phyloP scores from a whole-genome alignment of 768 basidiomycete species.

The Tricholoma matsutake region DNA sequence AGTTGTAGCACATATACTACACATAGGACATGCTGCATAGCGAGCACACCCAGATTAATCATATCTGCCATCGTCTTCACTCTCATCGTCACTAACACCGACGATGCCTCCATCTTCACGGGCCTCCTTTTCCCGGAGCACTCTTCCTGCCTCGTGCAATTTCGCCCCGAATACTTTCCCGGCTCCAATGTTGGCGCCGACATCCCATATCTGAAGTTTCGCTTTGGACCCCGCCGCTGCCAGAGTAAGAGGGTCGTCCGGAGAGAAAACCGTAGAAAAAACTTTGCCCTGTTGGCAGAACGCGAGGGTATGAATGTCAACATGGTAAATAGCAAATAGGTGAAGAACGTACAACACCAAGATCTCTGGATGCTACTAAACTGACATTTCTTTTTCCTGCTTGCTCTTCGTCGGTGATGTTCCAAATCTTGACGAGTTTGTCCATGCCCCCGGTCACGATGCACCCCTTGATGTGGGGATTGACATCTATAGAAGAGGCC shows the following conservation, averaged over 20 bases:
- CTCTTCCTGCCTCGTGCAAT: constrained; percentile 67
- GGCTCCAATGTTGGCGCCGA: constrained; percentile 78
- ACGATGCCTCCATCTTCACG: constrained; percentile 59
- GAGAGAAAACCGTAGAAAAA: constrained; percentile 88
- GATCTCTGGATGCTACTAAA: constrained; percentile 81
- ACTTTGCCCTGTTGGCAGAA: constrained; percentile 77
- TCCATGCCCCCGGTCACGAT: constrained; percentile 93
- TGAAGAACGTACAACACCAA: constrained; percentile 71
- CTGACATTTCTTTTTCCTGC: constrained; percentile 72
- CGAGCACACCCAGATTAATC: background rate
- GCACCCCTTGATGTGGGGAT: constrained; percentile 86
- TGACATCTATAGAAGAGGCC: constrained; percentile 85
- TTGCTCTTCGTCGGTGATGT: constrained; percentile 64
- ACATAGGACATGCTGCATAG: background rate
- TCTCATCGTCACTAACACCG: constrained; percentile 68
- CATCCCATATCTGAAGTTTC: constrained; percentile 94
- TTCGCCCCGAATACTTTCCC: constrained; percentile 82
- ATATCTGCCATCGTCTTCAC: constrained; percentile 41
- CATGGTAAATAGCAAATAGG: background rate
- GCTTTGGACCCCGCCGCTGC: constrained; percentile 95
- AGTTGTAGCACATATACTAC: background rate
- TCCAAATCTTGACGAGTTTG: constrained; percentile 97
- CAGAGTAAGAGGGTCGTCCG: constrained; percentile 90
- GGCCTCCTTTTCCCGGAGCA: constrained; percentile 57
- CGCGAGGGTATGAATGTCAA: background rate